phyloP scores from a whole-genome alignment of 2,329 filamentous ascomycete species.

The Scortechinia acanthostroma region DNA sequence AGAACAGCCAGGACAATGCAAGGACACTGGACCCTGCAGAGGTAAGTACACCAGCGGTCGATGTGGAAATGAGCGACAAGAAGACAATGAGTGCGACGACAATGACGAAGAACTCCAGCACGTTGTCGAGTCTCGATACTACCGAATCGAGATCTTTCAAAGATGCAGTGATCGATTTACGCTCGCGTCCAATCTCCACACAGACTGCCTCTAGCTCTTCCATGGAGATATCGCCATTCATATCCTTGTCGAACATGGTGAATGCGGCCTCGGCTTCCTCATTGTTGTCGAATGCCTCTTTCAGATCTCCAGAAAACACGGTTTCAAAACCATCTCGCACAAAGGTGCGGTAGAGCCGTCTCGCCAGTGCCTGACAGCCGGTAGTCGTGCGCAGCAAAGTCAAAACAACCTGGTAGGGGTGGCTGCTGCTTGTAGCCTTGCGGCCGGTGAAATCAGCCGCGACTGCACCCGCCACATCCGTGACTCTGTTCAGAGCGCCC shows the following conservation, averaged over 20 bases:
- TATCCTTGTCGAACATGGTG: conserved; percentile 86
- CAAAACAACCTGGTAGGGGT: conserved; percentile 78
- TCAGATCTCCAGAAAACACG: conserved; percentile 71
- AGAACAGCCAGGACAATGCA: conserved; percentile 82
- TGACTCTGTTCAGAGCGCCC: conserved; percentile 71
- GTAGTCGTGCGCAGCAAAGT: conserved; percentile 66
- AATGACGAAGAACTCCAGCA: conserved; percentile 79
- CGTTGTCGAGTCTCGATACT: conserved; percentile 79
- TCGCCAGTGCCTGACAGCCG: conserved; percentile 76
- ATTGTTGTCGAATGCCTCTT: conserved; percentile 68
- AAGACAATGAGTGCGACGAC: conserved; percentile 80
- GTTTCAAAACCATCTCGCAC: conserved; percentile 69
- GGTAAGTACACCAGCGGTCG: conserved; percentile 82
- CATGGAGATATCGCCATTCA: conserved; percentile 94
- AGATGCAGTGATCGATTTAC: conserved; percentile 89
- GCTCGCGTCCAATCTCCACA: conserved; percentile 88
- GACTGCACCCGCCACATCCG: conserved; percentile 76
- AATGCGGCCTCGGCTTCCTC: conserved; percentile 89
- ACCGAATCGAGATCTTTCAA: conserved; percentile 93
- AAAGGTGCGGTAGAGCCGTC: conserved; percentile 82
- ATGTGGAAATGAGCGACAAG: conserved; percentile 80
- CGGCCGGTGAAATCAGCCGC: conserved; percentile 88
- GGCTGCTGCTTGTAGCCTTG: conserved; percentile 49
- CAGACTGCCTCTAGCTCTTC: conserved; percentile 89
- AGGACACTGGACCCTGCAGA: conserved; percentile 83